Evolutionary conservation across 495 filamentous ascomycete species (phyloP), one percentile per base, ranked within the genome.

Genomic region (Elaphomyces granulatus): DNA sequence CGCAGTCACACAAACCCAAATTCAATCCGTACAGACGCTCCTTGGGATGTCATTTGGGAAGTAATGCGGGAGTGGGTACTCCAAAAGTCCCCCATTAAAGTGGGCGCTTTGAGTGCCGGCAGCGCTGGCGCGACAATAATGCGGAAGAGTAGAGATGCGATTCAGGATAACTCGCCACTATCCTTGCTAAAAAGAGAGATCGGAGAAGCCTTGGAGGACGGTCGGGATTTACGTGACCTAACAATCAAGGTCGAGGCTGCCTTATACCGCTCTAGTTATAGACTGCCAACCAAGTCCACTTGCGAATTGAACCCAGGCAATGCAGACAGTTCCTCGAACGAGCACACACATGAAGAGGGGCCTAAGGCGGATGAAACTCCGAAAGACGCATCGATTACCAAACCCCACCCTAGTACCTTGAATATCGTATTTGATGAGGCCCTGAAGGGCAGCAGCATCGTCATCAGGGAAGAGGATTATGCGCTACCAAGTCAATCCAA

Each of bases 61-160:
- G 68, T 96, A 19, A 93, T 96, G 78, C 69, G 82, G 23, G 83
- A 92, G 60, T 98, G 88, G 88, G 67, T 76, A 2, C 67, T 77
- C 28, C 87, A 90, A 47, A 80, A 77, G 42, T 59, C 67, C 0
- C 83, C 85, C 0, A 61, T 88, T 34, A 92, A 81, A 46, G 70
- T 77, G 33, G 68, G 65, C 1, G 67, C 74, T 3, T 56, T 94
- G n/a, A 77, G 70, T 42, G 63, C 74, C 23, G 72, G 72, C 15
- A 81, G 62, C n/a, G 58, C 82, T 0, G 88, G 77, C 6, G 83
- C 74, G 32, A 71, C 55, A 9, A 76, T 95, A 36, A 67, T 80
- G 70, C 43, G 52, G 6, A 68, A 69, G 34, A 48, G 48, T 38
- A 49, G 59, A 20, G 41, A 58, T 8, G 51, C 38, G 16, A 3